Evolutionary conservation across 1,284 basidiomycete genomes (phyloP).

Genomic region (Ganoderma multipileum): DNA sequence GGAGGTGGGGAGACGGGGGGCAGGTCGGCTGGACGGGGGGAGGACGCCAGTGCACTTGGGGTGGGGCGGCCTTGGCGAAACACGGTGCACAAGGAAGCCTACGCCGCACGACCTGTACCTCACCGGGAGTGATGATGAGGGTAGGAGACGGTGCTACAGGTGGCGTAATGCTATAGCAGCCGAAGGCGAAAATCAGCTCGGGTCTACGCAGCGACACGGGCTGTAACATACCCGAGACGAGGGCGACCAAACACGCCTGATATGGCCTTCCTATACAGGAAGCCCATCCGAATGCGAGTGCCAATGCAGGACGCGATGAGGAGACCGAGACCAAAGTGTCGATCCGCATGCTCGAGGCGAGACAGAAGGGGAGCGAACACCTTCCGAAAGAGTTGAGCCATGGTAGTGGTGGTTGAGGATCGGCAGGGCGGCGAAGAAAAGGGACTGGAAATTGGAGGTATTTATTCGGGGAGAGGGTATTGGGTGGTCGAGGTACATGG

Average conservation of each 20-base stretch:
- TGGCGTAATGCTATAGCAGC: neutral
- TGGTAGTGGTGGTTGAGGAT: neutral
- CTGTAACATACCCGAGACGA: slow-evolving; percentile 7
- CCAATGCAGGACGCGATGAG: slow-evolving; percentile 16
- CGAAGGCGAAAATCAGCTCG: neutral
- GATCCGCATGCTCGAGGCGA: slow-evolving; percentile 6
- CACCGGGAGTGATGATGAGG: slow-evolving; percentile 1
- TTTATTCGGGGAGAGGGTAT: neutral
- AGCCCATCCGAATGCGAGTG: slow-evolving; percentile 4
- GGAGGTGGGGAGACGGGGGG: neutral
- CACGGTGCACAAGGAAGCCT: neutral
- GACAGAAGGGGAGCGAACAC: neutral
- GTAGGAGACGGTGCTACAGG: neutral
- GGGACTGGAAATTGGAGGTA: neutral
- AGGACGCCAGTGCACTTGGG: slow-evolving; percentile 9
- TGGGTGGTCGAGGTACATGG: neutral
- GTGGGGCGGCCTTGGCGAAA: slow-evolving; percentile 12
- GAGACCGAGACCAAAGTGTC: slow-evolving; percentile 12
- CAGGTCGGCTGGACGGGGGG: neutral
- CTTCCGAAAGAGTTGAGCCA: neutral
- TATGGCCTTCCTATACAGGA: neutral
- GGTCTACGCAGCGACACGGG: neutral
- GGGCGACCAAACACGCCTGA: neutral
- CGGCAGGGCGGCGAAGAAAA: neutral
- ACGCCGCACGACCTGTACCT: neutral